Base-by-base conservation (phyloP, 192 early-diverging fungal genomes). In the Coemansia nantahalensis region DNA sequence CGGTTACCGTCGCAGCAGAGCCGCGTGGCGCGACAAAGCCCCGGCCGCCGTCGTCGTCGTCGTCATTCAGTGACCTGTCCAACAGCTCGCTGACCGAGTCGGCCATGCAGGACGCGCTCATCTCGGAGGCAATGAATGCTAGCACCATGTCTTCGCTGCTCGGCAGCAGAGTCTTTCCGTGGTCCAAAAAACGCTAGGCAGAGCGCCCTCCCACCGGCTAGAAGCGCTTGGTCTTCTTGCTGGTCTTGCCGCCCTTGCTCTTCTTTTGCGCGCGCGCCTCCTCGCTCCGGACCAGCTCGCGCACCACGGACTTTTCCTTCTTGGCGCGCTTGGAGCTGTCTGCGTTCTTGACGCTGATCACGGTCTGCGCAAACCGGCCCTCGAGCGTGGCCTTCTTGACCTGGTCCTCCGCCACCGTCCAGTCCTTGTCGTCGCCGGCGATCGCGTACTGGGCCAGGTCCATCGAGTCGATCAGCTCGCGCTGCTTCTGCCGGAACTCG, bases 401-500 rank as follows among this genome's bases (percentile, higher is more conserved):
- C 59, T 86, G 83, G 1, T 59, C 48, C 68, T 90, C 78, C 10
- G 86, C 90, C 36, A 69, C 67, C 14, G 81, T 52, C 86, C 89
- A 93, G 31, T 90, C 90, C 51, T 85, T 77, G n/a, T 85, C 71
- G 26, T 69, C 61, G 21, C 75, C 86, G 31, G 66, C 78, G 49
- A 93, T 90, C 11, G 88, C 88, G 51, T 83, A 90, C 86, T 87
- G 65, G 48, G 72, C 79, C 19, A 94, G 62, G 59, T 92, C 84
- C 44, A 94, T 62, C 13, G 83, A 65, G 41, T 88, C 80, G 53
- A 95, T 86, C 37, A 95, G 49, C 54, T 92, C 86, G 41, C 80
- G 78, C 62, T 95, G 93, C 46, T 90, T 86, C 18, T 68, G 62
- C 56, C 71, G 80, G 51, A 93, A 69, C 23, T 73, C 69, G 6